Percentiles rank a stretch among this genome's conserved stretches.
phyloP scores from a whole-genome alignment of 345 rosid species.

The Rubroshorea leprosula region DNA sequence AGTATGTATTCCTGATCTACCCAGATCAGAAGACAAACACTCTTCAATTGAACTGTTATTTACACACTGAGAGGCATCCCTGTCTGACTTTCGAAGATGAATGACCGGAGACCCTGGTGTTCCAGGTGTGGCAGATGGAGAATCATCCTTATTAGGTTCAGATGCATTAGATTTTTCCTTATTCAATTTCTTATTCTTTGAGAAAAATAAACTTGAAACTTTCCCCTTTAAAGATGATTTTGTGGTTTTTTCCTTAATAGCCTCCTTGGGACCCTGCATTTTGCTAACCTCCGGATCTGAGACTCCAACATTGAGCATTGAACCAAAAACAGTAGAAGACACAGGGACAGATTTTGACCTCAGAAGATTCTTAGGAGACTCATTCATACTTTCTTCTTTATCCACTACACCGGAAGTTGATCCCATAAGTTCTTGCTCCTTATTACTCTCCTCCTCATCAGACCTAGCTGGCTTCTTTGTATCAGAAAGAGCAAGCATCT shows the following conservation, averaged over 20 bases:
- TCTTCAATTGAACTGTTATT: slow-evolving; percentile 30
- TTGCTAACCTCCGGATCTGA: slow-evolving; percentile 35
- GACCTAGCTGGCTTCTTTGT: slow-evolving; percentile 31
- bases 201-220: slow-evolving; percentile 80
- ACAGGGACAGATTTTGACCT: slow-evolving; percentile 81
- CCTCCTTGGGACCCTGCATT: slow-evolving; percentile 40
- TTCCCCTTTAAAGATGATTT: slow-evolving; percentile 67
- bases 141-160: slow-evolving; percentile 32
- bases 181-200: slow-evolving; percentile 53
- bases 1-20: slow-evolving; percentile 26
- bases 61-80: slow-evolving; percentile 22
- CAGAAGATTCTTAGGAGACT: slow-evolving; percentile 45
- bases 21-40: slow-evolving; percentile 29
- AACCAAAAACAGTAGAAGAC: slow-evolving; percentile 41
- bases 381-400: slow-evolving; percentile 37
- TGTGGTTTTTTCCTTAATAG: slow-evolving; percentile 40
- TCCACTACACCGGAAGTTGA: slow-evolving; percentile 46
- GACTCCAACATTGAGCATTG: slow-evolving; percentile 41
- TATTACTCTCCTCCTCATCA: slow-evolving; percentile 33
- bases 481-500: slow-evolving; percentile 89
- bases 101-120: slow-evolving; percentile 27
- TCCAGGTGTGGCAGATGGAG: slow-evolving; percentile 28
- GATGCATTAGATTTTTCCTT: slow-evolving; percentile 42
- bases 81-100: slow-evolving; percentile 25
- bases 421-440: slow-evolving; percentile 38